Percentiles rank a stretch among this genome's conserved stretches.
Conservation (phyloP, 1,284 basidiomycete genomes). For the Cutaneotrichosporon sp. region DNA sequence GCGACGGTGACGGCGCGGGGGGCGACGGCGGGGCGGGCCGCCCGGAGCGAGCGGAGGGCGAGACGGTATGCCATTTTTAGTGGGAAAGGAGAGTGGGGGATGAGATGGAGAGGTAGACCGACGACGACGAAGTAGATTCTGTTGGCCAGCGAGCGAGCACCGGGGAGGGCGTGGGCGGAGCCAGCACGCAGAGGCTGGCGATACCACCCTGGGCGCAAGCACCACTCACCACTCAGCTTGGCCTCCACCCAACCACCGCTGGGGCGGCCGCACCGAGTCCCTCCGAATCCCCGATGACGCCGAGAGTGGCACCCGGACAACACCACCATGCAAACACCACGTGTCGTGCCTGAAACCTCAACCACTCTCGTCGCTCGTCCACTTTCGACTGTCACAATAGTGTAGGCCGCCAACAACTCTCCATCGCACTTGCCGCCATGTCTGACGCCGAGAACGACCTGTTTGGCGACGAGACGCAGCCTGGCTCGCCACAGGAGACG, state of each 20-base stretch:
- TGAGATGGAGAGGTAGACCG: constrained; percentile 8
- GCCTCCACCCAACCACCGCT: neutral
- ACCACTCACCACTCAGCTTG: too few species aligned
- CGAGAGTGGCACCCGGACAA: neutral
- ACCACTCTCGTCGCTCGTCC: neutral
- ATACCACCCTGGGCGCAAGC: too few species aligned
- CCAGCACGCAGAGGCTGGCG: neutral
- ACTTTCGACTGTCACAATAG: neutral
- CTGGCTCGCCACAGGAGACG: neutral
- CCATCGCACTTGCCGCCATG: constrained; percentile 18
- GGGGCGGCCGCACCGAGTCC: neutral
- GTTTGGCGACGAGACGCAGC: constrained; percentile 24
- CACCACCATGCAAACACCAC: neutral
- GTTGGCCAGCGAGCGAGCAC: constrained; percentile 2
- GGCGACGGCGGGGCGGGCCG: constrained; percentile 35
- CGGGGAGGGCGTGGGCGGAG: neutral
- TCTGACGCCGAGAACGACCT: constrained; percentile 35
- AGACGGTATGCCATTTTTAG: constrained; percentile 48
- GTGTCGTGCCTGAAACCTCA: too few species aligned
- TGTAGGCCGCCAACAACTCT: neutral
- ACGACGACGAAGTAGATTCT: constrained; percentile 2
- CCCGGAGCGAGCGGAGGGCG: constrained; percentile 46
- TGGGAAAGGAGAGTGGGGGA: constrained; percentile 16
- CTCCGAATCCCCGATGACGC: neutral
- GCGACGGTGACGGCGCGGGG: constrained; percentile 30